Evolutionary conservation across 805 yeast species (phyloP).

Genomic region (Myxozyma geophila): DNA sequence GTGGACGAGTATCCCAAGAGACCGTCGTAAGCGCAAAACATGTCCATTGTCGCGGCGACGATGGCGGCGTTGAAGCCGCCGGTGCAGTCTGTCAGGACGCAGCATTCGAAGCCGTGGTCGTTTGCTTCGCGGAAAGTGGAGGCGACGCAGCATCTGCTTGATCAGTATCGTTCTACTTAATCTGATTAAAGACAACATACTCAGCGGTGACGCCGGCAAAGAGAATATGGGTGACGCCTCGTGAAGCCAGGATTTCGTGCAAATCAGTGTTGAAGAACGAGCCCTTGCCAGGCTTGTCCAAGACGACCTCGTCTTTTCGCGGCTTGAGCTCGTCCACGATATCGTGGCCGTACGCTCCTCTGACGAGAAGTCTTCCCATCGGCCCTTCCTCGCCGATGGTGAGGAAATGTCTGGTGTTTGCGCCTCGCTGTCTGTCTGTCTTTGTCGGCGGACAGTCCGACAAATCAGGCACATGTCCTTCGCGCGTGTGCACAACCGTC

Average conservation of each 20-base stretch:
- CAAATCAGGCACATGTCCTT: slow-evolving; percentile 44
- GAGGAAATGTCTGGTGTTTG: slow-evolving; percentile 37
- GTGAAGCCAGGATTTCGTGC: slow-evolving; percentile 41
- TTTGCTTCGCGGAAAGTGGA: slow-evolving; percentile 46
- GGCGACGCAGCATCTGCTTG: slow-evolving; percentile 43
- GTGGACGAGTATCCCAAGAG: slow-evolving; percentile 39
- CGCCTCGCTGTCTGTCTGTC: slow-evolving; percentile 39
- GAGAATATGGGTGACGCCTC: slow-evolving; percentile 43
- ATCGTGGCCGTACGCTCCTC: slow-evolving; percentile 46
- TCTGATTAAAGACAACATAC: slow-evolving; percentile 8
- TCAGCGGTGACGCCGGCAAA: slow-evolving; percentile 47
- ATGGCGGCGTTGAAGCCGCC: slow-evolving; percentile 40
- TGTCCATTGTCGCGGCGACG: slow-evolving; percentile 35
- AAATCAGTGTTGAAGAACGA: slow-evolving; percentile 45
- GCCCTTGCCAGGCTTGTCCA: slow-evolving; percentile 47
- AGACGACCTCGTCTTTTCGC: slow-evolving; percentile 39
- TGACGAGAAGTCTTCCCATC: slow-evolving; percentile 44
- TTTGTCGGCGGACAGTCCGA: slow-evolving; percentile 44
- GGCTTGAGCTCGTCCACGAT: slow-evolving; percentile 45
- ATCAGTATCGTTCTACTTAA: not conserved
- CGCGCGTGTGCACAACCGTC: slow-evolving; percentile 45
- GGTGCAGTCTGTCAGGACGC: slow-evolving; percentile 41
- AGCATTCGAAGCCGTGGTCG: slow-evolving; percentile 46
- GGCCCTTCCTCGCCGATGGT: slow-evolving; percentile 45
- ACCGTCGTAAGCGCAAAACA: slow-evolving; percentile 41